phyloP scores from a whole-genome alignment of 2,329 filamentous ascomycete species.

The Pleurostoma richardsiae region DNA sequence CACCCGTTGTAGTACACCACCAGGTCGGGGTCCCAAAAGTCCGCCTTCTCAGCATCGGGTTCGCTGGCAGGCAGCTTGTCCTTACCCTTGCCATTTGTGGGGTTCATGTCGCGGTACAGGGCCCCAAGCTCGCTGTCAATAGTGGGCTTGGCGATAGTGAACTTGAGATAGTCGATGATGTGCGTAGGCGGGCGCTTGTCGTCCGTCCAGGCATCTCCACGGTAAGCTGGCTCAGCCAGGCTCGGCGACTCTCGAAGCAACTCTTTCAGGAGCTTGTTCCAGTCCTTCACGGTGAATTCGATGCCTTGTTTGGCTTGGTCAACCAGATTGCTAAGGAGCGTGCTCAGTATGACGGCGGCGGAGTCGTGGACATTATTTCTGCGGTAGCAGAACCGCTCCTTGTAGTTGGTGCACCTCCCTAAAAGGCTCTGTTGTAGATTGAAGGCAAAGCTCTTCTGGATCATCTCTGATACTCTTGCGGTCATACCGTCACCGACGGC shows the following conservation, averaged over 20 bases:
- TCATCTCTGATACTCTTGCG: conserved; percentile 35
- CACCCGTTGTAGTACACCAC: conserved; percentile 24
- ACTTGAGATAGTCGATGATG: conserved; percentile 61
- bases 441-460: conserved; percentile 52
- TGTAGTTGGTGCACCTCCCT: conserved; percentile 59
- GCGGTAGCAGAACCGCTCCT: conserved; percentile 59
- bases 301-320: conserved; percentile 54
- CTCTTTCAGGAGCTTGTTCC: conserved; percentile 26
- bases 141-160: conserved; percentile 38
- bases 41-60: conserved; percentile 7
- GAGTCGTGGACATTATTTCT: conserved; percentile 41
- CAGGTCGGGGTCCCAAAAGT: conserved; percentile 32
- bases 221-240: conserved; percentile 37
- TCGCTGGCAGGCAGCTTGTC: not conserved
- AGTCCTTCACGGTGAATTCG: conserved; percentile 37
- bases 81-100: not conserved
- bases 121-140: conserved; percentile 29
- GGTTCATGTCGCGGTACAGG: conserved; percentile 21
- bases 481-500: conserved; percentile 10
- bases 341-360: conserved; percentile 43
- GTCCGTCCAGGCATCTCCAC: conserved; percentile 24
- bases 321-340: conserved; percentile 47
- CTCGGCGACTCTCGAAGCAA: conserved; percentile 13
- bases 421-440: conserved; percentile 52
- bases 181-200: conserved; percentile 28